phyloP scores from a whole-genome alignment of 2,329 filamentous ascomycete genomes.

The Helotiales sp. region DNA sequence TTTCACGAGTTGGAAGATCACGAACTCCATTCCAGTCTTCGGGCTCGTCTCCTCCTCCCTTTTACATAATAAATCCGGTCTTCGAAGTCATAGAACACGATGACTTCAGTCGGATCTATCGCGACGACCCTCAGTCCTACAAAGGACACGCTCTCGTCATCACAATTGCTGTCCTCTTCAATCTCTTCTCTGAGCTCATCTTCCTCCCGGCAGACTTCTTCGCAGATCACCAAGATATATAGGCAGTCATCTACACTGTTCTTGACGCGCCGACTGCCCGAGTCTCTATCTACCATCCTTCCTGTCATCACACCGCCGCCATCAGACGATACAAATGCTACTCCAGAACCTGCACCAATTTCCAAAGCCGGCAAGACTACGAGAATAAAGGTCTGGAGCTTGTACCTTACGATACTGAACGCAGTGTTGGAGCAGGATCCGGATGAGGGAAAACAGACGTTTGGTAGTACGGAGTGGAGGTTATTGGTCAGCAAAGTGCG shows the following conservation, averaged over 20 bases:
- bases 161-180: conserved; percentile 64
- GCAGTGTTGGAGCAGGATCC: conserved; percentile 84
- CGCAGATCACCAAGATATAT: conserved; percentile 86
- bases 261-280: conserved; percentile 87
- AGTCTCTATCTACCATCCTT: conserved; percentile 81
- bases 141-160: conserved; percentile 49
- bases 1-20: conserved; percentile 12
- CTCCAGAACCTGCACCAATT: conserved; percentile 60
- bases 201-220: conserved; percentile 59
- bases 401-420: conserved; percentile 93
- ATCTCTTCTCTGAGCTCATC: conserved; percentile 67
- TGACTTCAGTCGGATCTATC: conserved; percentile 30
- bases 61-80: conserved; percentile 9
- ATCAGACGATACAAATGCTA: conserved; percentile 35
- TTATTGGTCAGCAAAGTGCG: conserved; percentile 79
- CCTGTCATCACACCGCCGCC: conserved; percentile 69
- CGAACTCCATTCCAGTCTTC: conserved; percentile 24
- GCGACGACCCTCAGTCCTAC: conserved; percentile 30
- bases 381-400: conserved; percentile 93
- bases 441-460: conserved; percentile 85
- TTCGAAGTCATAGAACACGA: conserved; percentile 17
- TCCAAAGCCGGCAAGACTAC: conserved; percentile 78
- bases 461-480: conserved; percentile 85
- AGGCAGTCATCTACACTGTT: conserved; percentile 93
- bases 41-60: conserved; percentile 11